Evolutionary conservation across 495 filamentous ascomycete genomes (phyloP), one percentile per base, ranked within the genome.

Genomic region (Penicillium samsonianum): DNA sequence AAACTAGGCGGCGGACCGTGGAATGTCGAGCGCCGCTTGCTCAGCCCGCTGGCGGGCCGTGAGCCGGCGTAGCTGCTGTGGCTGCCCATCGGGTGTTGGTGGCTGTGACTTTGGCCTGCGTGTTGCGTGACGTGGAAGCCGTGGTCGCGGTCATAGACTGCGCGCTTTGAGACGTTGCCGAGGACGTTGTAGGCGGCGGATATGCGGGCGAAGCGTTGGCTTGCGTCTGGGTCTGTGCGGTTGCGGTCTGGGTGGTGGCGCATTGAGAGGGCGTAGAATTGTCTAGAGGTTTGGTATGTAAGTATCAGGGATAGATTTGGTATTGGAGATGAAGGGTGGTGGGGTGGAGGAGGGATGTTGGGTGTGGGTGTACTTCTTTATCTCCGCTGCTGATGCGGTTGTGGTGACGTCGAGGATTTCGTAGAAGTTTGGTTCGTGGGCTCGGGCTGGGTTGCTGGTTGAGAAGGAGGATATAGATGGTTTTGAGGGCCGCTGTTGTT

Each of bases 261-360:
- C 75, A 96, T 94, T 73, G 91, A 96, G 69, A 98, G 89, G 62
- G 78, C 65, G 82, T 96, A 97, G 83, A 95, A 98, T 80, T 92
- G 86, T 60, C 70, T 26, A 47, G 37, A 5, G 43, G 31, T 41
- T 45, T 17, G 51, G 11, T 33, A 33, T 4, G 30, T 46, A 35
- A 48, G 53, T 19, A 38, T 38, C 17, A 17, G 35, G 0, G 5
- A 7, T 38, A 8, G 3, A n/a, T 8, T 0, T 35, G 16, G 35
- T 3, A n/a, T 38, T 17, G n/a, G 35, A 38, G 16, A 17, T n/a
- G 6, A 17, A 16, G 33, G 43, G 50, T 59, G 33, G 23, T 48
- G 50, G 44, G 41, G 44, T 52, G 52, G 9, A 43, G 20, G 17
- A 16, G 30, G 42, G 25, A 12, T 16, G 9, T 37, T 55, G 46